phyloP scores from a whole-genome alignment of 2,329 filamentous ascomycete species.

The Talaromyces verruculosus region DNA sequence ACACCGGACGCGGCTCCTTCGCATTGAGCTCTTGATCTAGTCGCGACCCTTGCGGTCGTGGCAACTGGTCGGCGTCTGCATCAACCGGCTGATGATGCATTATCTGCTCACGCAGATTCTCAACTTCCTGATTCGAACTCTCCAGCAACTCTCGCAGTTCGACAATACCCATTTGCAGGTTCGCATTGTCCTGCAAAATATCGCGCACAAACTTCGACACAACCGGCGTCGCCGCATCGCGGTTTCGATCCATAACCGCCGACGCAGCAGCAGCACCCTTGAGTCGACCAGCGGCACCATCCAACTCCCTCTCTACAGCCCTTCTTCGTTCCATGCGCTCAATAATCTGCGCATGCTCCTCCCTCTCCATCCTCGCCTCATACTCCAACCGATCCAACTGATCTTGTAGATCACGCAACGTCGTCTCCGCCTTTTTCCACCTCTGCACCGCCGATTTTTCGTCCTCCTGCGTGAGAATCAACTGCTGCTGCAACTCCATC shows the following conservation, averaged over 20 bases:
- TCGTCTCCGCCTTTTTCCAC: conserved; percentile 82
- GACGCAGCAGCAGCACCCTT: conserved; percentile 76
- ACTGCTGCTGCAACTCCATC: conserved; percentile 64
- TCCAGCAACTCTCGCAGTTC: conserved; percentile 88
- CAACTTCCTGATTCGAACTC: conserved; percentile 91
- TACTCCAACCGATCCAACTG: conserved; percentile 86
- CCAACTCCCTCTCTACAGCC: conserved; percentile 77
- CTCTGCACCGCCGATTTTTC: conserved; percentile 75
- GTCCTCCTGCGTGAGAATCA: conserved; percentile 69
- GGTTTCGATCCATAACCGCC: conserved; percentile 57
- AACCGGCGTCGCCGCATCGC: conserved; percentile 58
- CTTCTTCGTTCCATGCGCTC: conserved; percentile 80
- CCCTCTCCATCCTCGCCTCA: conserved; percentile 75
- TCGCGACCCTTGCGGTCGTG: conserved; percentile 49
- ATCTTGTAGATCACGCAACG: conserved; percentile 74
- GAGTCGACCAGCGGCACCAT: conserved; percentile 73
- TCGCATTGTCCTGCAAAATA: conserved; percentile 91
- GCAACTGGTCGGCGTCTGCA: conserved; percentile 5
- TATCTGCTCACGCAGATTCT: conserved; percentile 78
- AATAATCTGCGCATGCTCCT: conserved; percentile 78
- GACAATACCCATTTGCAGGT: conserved; percentile 84
- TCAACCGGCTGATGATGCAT: conserved; percentile 59
- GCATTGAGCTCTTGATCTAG: conserved; percentile 70
- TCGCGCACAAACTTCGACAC: conserved; percentile 97
- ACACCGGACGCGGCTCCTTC: conserved; percentile 50